A percentile compares a stretch with the other conserved stretches of the same genome.
Conservation (phyloP, 495 filamentous ascomycete species). For the Penicillium pancosmium region DNA sequence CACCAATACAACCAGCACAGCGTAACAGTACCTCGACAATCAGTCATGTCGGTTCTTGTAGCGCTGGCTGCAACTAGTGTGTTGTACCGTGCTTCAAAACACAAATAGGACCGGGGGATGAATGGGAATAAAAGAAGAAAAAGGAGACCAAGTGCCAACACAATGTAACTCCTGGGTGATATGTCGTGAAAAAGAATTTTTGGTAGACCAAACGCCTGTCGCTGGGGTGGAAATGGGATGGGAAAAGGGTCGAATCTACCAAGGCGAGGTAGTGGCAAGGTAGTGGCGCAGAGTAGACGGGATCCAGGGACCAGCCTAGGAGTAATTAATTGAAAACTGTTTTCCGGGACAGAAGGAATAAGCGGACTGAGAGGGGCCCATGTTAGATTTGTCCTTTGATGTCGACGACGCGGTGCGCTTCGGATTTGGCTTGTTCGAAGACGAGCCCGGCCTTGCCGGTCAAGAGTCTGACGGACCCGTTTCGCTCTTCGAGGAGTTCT, state of each 20-base stretch:
- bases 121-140: background rate
- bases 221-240: background rate
- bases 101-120: background rate
- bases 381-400: conserved; percentile 94
- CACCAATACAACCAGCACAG: background rate
- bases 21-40: background rate
- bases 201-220: conserved; percentile 6
- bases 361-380: conserved; percentile 2
- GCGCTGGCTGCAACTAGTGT: background rate
- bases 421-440: conserved; percentile 71
- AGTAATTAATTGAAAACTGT: conserved; percentile 7
- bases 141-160: background rate
- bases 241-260: background rate
- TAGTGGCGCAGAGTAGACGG: background rate
- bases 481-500: conserved; percentile 75
- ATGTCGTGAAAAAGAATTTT: background rate
- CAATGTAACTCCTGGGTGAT: background rate
- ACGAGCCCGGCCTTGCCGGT: conserved; percentile 69
- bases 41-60: background rate
- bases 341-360: conserved; percentile 3
- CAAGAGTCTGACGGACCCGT: conserved; percentile 71
- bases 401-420: conserved; percentile 84
- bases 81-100: background rate
- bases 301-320: conserved; percentile 7
- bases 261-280: background rate